Evolutionary conservation across 2,329 filamentous ascomycete genomes (phyloP), one percentile per base, ranked within the genome.

Genomic region (Aspergillus japonicus): DNA sequence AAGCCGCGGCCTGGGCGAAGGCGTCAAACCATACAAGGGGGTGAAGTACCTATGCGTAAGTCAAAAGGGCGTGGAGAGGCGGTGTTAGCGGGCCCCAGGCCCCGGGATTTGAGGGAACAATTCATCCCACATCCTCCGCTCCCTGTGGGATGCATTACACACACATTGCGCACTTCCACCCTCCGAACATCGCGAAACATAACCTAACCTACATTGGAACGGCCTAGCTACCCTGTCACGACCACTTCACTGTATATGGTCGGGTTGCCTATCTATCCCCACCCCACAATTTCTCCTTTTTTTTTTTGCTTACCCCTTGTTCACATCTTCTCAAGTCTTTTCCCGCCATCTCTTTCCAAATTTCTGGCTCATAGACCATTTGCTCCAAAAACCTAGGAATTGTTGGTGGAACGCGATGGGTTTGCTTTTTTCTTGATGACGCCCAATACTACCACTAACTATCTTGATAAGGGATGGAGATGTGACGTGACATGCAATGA

Each of bases 11-110:
- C 70, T 99, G 50, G 92, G 92, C 0, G 92, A 96, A 66, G 87
- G 90, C 2, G 87, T 98, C 44, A 96, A 92, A 77, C 95, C 95
- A 24, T 98, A 96, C 77, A 99, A 98, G 78, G 95, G 95, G 1
- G 95, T 99, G 66, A 99, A 99, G 78, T 99, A 99, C 76, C 75
- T 99, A 68, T 97, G 93, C 66, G 84, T 87, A 12, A 87, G 84
- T 71, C 77, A 78, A 59, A 79, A 79, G 64, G 86, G 86, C 0
- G 72, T 82, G n/a, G 80, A 82, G 63, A 70, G 74, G 47, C 72
- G 78, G 58, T 66, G 64, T 47, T 66, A 53, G 58, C 16, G 39
- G 39, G 16, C 8, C 26, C 3, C 26, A 29, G 26, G 7, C 26
- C 8, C 8, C 7, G 26, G 26, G 26, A 8, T 29, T 8, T 3